phyloP scores from a whole-genome alignment of 2,329 filamentous ascomycete species.

The Pseudocercospora musae region DNA sequence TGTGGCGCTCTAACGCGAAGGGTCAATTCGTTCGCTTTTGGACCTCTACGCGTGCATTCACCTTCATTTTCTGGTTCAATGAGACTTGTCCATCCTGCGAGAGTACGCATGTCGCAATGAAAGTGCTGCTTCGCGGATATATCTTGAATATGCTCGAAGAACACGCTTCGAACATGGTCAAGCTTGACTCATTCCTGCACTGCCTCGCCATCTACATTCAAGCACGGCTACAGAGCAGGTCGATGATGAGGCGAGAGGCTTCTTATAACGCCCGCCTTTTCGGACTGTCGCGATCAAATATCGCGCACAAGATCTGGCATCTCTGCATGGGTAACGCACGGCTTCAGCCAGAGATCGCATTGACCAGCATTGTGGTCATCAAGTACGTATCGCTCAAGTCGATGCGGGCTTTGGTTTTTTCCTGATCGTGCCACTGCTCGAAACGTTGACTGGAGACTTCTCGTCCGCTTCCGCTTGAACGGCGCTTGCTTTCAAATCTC shows the following conservation, averaged over 20 bases:
- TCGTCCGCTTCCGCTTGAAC: neutral
- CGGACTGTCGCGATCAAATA: neutral
- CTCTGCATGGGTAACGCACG: neutral
- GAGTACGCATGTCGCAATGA: neutral
- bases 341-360: neutral
- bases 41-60: neutral
- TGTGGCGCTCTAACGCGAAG: neutral
- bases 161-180: neutral
- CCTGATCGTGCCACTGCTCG: slow-evolving; percentile 51
- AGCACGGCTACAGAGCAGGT: neutral
- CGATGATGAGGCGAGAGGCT: neutral
- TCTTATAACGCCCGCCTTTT: neutral
- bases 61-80: neutral
- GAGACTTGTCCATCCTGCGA: neutral
- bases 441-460: slow-evolving; percentile 45
- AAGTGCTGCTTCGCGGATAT: neutral
- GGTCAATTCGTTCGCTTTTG: neutral
- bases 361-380: neutral
- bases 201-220: neutral
- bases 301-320: neutral
- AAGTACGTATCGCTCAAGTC: neutral
- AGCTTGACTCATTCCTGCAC: neutral
- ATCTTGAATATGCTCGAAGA: neutral
- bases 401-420: slow-evolving; percentile 53
- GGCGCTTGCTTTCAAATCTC: neutral